Base-by-base conservation (phyloP, 257 asterid species). In the Salvia hispanica region DNA sequence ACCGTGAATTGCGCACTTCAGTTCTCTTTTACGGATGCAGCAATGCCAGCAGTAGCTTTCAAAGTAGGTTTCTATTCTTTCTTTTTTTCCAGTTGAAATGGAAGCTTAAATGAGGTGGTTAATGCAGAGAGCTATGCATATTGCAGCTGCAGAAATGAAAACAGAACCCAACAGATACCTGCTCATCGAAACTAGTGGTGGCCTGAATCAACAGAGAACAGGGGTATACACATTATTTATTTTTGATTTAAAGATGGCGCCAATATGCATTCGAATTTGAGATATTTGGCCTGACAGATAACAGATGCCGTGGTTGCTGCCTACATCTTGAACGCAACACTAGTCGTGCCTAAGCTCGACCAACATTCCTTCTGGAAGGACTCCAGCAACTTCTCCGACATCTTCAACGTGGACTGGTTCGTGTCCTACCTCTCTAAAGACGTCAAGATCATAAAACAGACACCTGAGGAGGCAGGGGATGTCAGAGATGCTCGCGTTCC, bases 271-370 rank as follows among this genome's bases (percentile, higher is more conserved):
- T 25, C 31, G 31, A 25, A 25, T 25, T 25, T 25, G 31, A 25
- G 31, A 25, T 2, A 25, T 25, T 16, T 46, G 57, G 56, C 7
- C 43, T 18, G 31, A 39, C 85, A 88, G 95, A 88, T 88, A 65
- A 81, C 77, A 44, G 95, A 88, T 79, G 92, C 91, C 21, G 90
- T 88, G 36, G 95, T 88, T 43, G 90, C 89, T 16, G 90, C 95
- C 55, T 77, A 84, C 74, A 86, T 88, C 70, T 75, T 88, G 79
- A 88, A 86, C 64, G 87, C 93, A 1, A 64, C 85, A 66, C 84
- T 88, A 12, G 82, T 88, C 44, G 83, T 88, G 51, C 95, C 95
- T 50, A 82, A 66, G 64, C 77, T 88, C 40, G 95, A 88, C 76
- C 85, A 80, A 34, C 67, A 79, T 12, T 88, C 95, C 33, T 88